These are phyloP conservation scores for Glebionis coronaria DNA, from an alignment of 129 eudicot genomes.

Conservation along the genomic window DNA sequence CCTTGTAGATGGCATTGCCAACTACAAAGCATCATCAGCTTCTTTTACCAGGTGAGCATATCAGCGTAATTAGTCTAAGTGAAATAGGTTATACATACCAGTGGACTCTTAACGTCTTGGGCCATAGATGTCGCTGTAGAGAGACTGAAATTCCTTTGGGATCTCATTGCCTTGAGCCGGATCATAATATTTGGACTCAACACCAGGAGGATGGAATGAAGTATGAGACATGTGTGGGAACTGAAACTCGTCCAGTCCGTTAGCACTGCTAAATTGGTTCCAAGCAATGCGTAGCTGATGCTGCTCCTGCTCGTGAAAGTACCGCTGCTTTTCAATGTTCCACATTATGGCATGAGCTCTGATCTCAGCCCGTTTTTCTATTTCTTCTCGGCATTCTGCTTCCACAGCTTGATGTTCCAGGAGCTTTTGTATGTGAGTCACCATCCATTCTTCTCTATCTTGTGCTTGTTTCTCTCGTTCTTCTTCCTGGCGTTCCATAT, in stretches of 20 bases:
- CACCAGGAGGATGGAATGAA: neutral
- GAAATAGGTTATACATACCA: too few species aligned
- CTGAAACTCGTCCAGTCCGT: too few species aligned
- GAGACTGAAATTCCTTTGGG: neutral
- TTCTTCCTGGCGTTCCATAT: neutral
- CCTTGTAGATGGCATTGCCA: too few species aligned
- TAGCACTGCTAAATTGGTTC: neutral
- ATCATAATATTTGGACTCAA: neutral
- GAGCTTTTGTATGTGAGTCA: too few species aligned
- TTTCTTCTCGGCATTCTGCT: neutral
- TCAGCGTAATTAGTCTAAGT: too few species aligned
- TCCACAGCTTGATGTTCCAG: too few species aligned
- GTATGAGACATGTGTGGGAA: too few species aligned
- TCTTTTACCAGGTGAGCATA: too few species aligned
- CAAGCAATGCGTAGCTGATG: too few species aligned
- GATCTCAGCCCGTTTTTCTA: neutral
- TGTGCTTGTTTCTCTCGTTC: too few species aligned
- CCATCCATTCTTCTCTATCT: too few species aligned
- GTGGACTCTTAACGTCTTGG: neutral
- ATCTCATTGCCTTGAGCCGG: conserved; percentile 1
- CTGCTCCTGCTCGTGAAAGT: neutral
- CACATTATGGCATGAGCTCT: neutral
- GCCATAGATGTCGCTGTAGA: neutral
- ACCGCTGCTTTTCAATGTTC: neutral
- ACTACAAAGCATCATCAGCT: too few species aligned